These are phyloP conservation scores for Geranium incanum DNA, from an alignment of 441 rosid species.

Conservation along the genomic window DNA sequence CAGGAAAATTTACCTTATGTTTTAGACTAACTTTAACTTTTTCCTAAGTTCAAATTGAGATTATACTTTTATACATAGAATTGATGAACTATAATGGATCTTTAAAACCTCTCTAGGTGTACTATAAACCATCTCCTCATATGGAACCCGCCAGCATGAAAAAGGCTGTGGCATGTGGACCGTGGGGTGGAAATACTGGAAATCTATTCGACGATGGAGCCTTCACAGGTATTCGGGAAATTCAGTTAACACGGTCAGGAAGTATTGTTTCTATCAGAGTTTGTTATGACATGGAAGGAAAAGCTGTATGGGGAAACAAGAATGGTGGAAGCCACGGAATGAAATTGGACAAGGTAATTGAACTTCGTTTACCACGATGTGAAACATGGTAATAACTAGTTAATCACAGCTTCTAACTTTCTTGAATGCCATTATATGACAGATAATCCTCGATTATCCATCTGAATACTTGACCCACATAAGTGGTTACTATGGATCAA, in stretches of 20 bases:
- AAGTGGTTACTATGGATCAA: slow-evolving; percentile 1
- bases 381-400: neutral
- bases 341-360: slow-evolving; percentile 4
- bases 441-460: neutral
- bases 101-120: neutral
- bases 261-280: slow-evolving; percentile 1
- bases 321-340: slow-evolving; percentile 7
- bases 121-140: neutral
- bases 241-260: neutral
- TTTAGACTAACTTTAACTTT: no score
- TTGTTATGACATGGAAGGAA: slow-evolving; percentile 3
- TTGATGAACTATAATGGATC: neutral
- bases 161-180: slow-evolving; percentile 3
- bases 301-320: slow-evolving; percentile 7
- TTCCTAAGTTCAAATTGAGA: no score
- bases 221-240: neutral
- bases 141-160: neutral
- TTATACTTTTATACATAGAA: neutral
- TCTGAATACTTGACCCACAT: neutral
- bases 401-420: no score
- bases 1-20: no score
- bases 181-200: slow-evolving; percentile 5
- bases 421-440: neutral
- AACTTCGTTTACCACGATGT: neutral
- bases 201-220: slow-evolving; percentile 3